Percentiles rank a stretch among this genome's conserved stretches.
These are phyloP conservation scores for Vanderwaltozyma tropicalis DNA, from an alignment of 805 yeast genomes.

Conservation along the genomic window DNA sequence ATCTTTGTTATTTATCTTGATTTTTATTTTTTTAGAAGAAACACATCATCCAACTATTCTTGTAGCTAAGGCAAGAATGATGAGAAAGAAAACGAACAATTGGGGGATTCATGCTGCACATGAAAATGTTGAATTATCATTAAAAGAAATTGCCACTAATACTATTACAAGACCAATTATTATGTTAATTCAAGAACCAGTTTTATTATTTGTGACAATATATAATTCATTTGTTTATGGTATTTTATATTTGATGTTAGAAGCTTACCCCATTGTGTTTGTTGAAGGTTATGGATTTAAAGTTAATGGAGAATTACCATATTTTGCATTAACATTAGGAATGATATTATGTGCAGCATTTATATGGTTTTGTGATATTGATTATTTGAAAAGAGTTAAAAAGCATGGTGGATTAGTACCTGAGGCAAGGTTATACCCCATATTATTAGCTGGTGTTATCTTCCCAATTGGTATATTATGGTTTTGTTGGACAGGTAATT, in stretches of 20 bases:
- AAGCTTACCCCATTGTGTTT: conserved; percentile 69
- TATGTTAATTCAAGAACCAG: conserved; percentile 64
- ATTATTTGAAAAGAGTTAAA: conserved; percentile 37
- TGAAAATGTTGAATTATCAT: conserved; percentile 47
- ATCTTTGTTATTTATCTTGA: conserved; percentile 29
- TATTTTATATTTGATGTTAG: conserved; percentile 59
- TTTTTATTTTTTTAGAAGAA: conserved; percentile 43
- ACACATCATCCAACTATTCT: conserved; percentile 64
- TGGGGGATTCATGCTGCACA: conserved; percentile 80
- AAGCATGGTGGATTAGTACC: conserved; percentile 54
- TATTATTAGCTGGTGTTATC: conserved; percentile 58
- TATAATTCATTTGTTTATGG: conserved; percentile 78
- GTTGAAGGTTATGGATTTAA: conserved; percentile 47
- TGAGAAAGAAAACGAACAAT: conserved; percentile 62
- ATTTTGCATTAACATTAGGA: conserved; percentile 66
- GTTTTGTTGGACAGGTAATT: conserved; percentile 84
- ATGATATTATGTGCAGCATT: conserved; percentile 47
- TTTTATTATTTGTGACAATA: conserved; percentile 53
- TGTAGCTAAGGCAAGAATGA: conserved; percentile 47
- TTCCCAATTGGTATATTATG: conserved; percentile 76
- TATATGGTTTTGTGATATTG: conserved; percentile 41
- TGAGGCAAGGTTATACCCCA: conserved; percentile 67
- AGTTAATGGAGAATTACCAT: conserved; percentile 56
- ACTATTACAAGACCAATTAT: conserved; percentile 57
- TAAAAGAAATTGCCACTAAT: conserved; percentile 51